Conservation (phyloP, 1,284 basidiomycete genomes). For the Rhodotorula glutinis region DNA sequence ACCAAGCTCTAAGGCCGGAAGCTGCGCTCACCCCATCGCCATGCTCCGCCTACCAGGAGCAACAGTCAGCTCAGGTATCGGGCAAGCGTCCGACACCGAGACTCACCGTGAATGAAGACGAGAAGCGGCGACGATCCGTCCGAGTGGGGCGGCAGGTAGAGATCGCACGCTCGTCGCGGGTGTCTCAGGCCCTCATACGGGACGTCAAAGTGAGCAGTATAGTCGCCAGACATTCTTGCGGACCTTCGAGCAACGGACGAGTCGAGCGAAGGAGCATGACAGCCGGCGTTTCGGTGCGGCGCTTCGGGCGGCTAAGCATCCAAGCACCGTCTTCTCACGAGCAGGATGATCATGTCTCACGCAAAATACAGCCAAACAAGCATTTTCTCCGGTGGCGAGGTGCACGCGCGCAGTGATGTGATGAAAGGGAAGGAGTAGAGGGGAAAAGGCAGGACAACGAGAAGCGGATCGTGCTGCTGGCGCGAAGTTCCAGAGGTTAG, state of each 20-base stretch:
- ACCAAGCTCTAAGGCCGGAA: no score
- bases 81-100: no score
- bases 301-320: no score
- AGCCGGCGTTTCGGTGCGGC: no score
- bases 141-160: conserved; percentile 22
- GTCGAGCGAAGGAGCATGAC: no score
- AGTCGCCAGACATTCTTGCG: background rate
- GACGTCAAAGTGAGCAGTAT: conserved; percentile 5
- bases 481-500: no score
- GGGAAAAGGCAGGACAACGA: background rate
- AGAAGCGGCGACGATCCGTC: conserved; percentile 13
- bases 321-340: no score
- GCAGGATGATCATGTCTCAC: no score
- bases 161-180: conserved; percentile 19
- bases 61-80: background rate
- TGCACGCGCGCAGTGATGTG: no score
- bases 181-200: conserved; percentile 8
- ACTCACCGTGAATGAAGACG: conserved; percentile 33
- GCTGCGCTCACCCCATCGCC: background rate
- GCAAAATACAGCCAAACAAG: no score
- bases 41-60: background rate
- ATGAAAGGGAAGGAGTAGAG: no score
- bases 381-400: no score
- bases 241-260: background rate
- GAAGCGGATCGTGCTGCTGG: background rate